Base-by-base conservation (phyloP, 2,329 filamentous ascomycete species). In the Trematosphaeria pertusa region DNA sequence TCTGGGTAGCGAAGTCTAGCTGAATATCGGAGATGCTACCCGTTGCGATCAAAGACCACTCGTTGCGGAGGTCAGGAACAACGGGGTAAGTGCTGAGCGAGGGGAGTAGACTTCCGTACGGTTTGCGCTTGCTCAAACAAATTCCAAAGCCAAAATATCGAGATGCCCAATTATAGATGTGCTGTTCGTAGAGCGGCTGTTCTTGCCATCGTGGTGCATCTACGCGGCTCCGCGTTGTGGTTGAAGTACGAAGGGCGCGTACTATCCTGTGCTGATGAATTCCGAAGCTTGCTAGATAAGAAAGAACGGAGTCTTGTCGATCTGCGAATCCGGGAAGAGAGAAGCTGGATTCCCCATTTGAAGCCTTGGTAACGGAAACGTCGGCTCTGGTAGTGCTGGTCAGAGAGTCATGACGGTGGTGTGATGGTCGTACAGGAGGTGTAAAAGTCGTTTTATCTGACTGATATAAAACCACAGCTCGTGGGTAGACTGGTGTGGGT, bases 21-120 rank as follows among this genome's bases (percentile, higher is more conserved):
- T 52, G 54, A 5, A 53, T 11, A 2, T 51, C 43, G 12, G 35
- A 9, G 9, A 55, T 11, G 14, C 21, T 46, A 0, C 20, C 37
- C 26, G 7, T 14, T 1, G 4, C 1, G 5, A 49, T 15, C 6
- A 39, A 4, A 7, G 15, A 12, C 8, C 9, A 18, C 6, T 30
- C 15, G 5, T 18, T 1, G 24, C 20, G 2, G 17, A 41, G 43
- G 0, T 30, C 8, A 2, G 31, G 2, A 10, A 53, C 28, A 3
- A 54, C 33, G 8, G 54, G 54, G 39, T 49, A 53, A 6, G 42
- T 38, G 10, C 19, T 39, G 9, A 58, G 37, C 3, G 54, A 53
- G 11, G 44, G 42, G 1, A 46, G 15, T 2, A 58, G 48, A 9
- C 32, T 43, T 12, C 43, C 37, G 19, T 47, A 46, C 3, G 43